A percentile compares a stretch with the other conserved stretches of the same genome.
Evolutionary conservation across 257 asterid species (phyloP).

Genomic region (Asclepias syriaca): DNA sequence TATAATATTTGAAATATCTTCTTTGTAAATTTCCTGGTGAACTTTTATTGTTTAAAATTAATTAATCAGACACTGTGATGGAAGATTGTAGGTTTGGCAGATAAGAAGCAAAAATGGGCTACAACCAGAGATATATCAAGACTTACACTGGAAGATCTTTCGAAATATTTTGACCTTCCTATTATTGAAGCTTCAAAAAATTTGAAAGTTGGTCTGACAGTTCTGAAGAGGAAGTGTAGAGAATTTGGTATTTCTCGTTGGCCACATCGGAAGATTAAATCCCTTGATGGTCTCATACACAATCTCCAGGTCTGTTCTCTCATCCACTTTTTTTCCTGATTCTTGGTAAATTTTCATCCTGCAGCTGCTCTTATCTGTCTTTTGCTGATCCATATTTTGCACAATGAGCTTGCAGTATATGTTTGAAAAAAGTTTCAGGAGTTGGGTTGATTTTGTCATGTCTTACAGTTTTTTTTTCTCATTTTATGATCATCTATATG

Average conservation of each 20-base stretch:
- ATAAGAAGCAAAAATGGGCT: constrained; percentile 24
- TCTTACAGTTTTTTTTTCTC: not conserved
- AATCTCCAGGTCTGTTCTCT: constrained; percentile 28
- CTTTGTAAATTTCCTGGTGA: not conserved
- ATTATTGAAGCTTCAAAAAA: constrained; percentile 27
- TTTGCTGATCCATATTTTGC: not conserved
- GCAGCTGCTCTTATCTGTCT: not conserved
- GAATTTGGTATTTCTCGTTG: constrained; percentile 36
- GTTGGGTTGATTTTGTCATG: not conserved
- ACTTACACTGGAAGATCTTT: constrained; percentile 29
- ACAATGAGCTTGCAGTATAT: not conserved
- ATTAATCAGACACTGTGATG: constrained; percentile 2
- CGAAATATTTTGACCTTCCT: constrained; percentile 31
- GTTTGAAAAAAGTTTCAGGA: not conserved
- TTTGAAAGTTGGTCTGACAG: constrained; percentile 29
- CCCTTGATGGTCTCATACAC: constrained; percentile 29
- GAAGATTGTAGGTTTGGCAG: constrained; percentile 15
- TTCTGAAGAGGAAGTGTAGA: constrained; percentile 38
- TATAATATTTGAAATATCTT: too few relatives aligned
- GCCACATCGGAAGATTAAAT: constrained; percentile 35
- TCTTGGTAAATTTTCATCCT: not conserved
- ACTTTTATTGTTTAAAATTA: not conserved
- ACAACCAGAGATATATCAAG: constrained; percentile 26
- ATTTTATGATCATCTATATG: not conserved
- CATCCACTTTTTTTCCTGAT: not conserved